phyloP scores from a whole-genome alignment of 1,139 yeast species.

The Kurtzmaniella quercitrusa region DNA sequence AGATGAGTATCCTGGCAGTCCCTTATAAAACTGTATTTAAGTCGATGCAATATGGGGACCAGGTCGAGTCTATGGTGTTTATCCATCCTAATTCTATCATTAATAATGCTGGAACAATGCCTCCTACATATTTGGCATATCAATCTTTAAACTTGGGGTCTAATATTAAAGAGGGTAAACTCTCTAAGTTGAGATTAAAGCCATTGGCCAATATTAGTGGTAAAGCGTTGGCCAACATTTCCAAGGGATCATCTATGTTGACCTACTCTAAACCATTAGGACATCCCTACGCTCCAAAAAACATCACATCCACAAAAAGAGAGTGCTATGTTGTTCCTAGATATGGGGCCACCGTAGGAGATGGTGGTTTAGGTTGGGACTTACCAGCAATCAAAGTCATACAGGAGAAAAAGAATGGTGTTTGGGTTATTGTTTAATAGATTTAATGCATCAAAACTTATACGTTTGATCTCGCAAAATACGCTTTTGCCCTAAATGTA shows the following conservation, averaged over 20 bases:
- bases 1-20: constrained; percentile 54
- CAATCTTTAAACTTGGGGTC: constrained; percentile 53
- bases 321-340: constrained; percentile 91
- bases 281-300: constrained; percentile 81
- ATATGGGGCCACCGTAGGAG: constrained; percentile 79
- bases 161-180: constrained; percentile 27
- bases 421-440: constrained; percentile 47
- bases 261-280: constrained; percentile 91
- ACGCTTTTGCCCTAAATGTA: too few relatives aligned
- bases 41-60: constrained; percentile 31
- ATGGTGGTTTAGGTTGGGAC: constrained; percentile 92
- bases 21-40: constrained; percentile 77
- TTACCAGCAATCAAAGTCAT: constrained; percentile 77
- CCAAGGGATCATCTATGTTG: constrained; percentile 65
- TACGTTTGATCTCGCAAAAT: too few relatives aligned
- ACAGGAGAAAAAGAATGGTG: constrained; percentile 61
- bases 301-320: constrained; percentile 57
- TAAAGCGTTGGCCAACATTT: constrained; percentile 72
- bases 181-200: constrained; percentile 60
- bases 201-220: constrained; percentile 76
- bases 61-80: constrained; percentile 55
- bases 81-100: constrained; percentile 76
- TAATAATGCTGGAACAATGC: constrained; percentile 51
- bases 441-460: too few relatives aligned
- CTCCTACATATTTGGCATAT: constrained; percentile 75